Evolutionary conservation across 2,329 filamentous ascomycete genomes (phyloP).

Genomic region (Pseudogymnoascus sp.): DNA sequence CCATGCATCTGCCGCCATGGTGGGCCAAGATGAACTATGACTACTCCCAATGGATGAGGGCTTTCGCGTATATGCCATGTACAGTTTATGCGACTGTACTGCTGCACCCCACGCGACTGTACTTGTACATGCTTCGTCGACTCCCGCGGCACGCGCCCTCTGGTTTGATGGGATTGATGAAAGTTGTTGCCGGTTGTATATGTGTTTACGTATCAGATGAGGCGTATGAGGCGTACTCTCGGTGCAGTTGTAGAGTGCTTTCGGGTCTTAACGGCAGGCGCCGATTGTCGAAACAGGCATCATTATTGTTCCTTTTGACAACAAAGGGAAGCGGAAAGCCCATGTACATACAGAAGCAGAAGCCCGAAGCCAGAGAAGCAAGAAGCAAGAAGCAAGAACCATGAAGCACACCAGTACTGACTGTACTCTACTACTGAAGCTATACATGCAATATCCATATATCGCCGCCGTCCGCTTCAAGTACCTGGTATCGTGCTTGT

Average conservation of each 20-base stretch:
- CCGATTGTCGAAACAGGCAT: neutral
- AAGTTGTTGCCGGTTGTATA: neutral
- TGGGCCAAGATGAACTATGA: conserved; percentile 7
- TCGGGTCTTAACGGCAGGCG: neutral
- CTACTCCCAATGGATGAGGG: neutral
- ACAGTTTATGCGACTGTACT: neutral
- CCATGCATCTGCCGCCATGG: conserved; percentile 2
- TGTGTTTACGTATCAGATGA: conserved; percentile 6
- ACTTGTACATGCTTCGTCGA: conserved; percentile 1
- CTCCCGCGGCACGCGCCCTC: neutral
- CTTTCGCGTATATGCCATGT: neutral
- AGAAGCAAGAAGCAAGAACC: no score
- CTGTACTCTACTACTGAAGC: no score
- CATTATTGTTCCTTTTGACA: conserved; percentile 6
- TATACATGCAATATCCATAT: neutral
- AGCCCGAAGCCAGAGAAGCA: no score
- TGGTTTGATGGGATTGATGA: neutral
- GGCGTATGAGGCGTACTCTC: neutral
- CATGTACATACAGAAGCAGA: neutral
- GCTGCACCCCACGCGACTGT: conserved; percentile 3
- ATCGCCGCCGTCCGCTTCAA: neutral
- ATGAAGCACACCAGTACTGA: neutral
- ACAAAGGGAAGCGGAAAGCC: neutral
- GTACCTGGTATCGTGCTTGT: conserved; percentile 2
- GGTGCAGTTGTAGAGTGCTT: neutral